Evolutionary conservation across 805 yeast species (phyloP), one percentile per base, ranked within the genome.

Genomic region (Yamadazyma olivae): DNA sequence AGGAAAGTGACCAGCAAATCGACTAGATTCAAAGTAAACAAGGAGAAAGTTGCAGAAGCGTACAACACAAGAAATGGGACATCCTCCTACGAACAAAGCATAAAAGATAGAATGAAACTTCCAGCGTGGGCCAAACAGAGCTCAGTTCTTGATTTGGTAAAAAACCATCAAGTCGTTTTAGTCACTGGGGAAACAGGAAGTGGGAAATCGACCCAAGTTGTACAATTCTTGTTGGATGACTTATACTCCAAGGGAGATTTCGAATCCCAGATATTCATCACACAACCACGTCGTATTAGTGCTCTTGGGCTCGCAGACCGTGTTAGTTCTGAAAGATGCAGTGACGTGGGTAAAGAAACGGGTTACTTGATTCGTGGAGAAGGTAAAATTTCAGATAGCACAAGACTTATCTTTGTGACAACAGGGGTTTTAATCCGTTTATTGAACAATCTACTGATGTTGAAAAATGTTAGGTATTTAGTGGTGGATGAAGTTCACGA

Each of bases 151-250:
- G 49, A 73, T 0, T 61, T 79, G 3, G 77, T 91, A 3, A 66
- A 70, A 19, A 41, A 65, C 0, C 75, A 84, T 51, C 77, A 77
- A 43, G 83, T 88, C 4, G 79, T 85, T 6, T 61, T 91, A 22
- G 74, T 91, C 24, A 91, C 98, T 2, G 99, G 98, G 56, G 99
- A 93, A 56, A 91, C 98, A 0, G 98, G 98, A 49, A 90, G 97
- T 1, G 98, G 98, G 48, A 91, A 91, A 53, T 87, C 96, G 1
- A 91, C 99, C 0, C 99, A 91, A 55, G 78, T 87, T 4, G 96
- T 88, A 5, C 99, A 91, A 56, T 91, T 89, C 47, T 66, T 91
- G 15, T 61, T 91, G 13, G 98, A 91, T 54, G 69, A 79, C 26
- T 50, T 86, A 40, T 69, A 75, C 32, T 30, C 60, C 0, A 53